phyloP scores from a whole-genome alignment of 129 eudicot species.

The Centrapalus pauciflorus region DNA sequence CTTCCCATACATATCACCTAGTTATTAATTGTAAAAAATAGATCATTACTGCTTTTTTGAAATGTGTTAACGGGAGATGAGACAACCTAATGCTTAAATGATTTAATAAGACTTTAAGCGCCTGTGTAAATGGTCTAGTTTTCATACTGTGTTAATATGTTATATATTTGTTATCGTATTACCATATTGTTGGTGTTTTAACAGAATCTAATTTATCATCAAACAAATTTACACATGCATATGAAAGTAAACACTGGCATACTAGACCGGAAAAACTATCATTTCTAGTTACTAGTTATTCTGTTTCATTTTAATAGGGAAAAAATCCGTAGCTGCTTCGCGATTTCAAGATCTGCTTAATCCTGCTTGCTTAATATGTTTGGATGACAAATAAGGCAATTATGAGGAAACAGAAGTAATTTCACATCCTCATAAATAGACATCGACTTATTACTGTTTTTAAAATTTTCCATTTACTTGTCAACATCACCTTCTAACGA shows the following conservation, averaged over 20 bases:
- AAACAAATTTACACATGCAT: not conserved
- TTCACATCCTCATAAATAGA: not conserved
- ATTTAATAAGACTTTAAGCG: not conserved
- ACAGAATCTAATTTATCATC: not conserved
- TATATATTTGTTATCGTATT: no score
- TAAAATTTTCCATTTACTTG: no score
- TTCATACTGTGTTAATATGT: not conserved
- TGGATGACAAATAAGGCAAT: not conserved
- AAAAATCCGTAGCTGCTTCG: not conserved
- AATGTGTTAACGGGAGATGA: no score
- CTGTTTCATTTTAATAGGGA: not conserved
- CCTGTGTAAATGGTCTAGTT: not conserved
- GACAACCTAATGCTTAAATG: not conserved
- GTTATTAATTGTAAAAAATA: no score
- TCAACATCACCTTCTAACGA: no score
- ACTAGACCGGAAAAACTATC: not conserved
- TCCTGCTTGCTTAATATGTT: not conserved
- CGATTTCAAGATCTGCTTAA: not conserved
- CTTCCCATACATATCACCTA: no score
- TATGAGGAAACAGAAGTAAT: not conserved
- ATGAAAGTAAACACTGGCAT: not conserved
- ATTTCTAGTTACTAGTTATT: not conserved
- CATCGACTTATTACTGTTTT: no score
- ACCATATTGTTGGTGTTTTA: not conserved
- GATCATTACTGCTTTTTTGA: no score